Percentiles rank a stretch among this genome's conserved stretches.
phyloP scores from a whole-genome alignment of 352 stramenopile species.

The Phytophthora melonis region DNA sequence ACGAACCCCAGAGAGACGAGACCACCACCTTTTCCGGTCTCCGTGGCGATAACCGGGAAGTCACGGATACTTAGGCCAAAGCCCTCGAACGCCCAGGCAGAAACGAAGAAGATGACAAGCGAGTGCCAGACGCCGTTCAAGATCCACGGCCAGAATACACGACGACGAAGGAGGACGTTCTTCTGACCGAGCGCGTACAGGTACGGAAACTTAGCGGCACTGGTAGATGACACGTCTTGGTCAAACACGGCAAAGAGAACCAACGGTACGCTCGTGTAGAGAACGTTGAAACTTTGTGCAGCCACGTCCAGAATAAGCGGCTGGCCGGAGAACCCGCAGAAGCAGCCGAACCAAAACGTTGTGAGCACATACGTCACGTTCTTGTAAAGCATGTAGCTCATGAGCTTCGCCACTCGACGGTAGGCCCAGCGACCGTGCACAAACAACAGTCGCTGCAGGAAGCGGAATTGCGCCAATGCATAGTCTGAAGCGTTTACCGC shows the following conservation, averaged over 20 bases:
- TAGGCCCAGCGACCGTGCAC: constrained; percentile 95
- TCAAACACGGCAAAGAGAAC: constrained; percentile 84
- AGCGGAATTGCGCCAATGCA: constrained; percentile 94
- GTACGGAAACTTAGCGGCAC: constrained; percentile 68
- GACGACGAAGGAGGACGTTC: constrained; percentile 61
- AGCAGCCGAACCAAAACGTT: constrained; percentile 88
- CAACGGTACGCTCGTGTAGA: constrained; percentile 82
- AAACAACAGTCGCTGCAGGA: constrained; percentile 92
- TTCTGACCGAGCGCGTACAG: constrained; percentile 78
- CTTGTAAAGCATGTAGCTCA: constrained; percentile 97
- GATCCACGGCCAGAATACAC: constrained; percentile 90
- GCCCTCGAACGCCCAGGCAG: constrained; percentile 68
- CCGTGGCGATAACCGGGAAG: constrained; percentile 45
- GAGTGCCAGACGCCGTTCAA: constrained; percentile 87
- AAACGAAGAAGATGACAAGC: constrained; percentile 86
- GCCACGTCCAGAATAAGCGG: constrained; percentile 82
- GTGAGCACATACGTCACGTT: constrained; percentile 90
- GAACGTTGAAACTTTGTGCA: constrained; percentile 85
- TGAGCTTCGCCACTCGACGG: constrained; percentile 91
- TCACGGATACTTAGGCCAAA: constrained; percentile 34
- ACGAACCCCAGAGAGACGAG: constrained; percentile 79
- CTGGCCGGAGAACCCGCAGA: constrained; percentile 81
- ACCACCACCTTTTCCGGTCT: constrained; percentile 58
- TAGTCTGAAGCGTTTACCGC: constrained; percentile 95
- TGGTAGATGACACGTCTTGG: constrained; percentile 77